Base-by-base conservation (phyloP, 2,329 filamentous ascomycete genomes). In the Pseudovirgaria hyperparasitica region DNA sequence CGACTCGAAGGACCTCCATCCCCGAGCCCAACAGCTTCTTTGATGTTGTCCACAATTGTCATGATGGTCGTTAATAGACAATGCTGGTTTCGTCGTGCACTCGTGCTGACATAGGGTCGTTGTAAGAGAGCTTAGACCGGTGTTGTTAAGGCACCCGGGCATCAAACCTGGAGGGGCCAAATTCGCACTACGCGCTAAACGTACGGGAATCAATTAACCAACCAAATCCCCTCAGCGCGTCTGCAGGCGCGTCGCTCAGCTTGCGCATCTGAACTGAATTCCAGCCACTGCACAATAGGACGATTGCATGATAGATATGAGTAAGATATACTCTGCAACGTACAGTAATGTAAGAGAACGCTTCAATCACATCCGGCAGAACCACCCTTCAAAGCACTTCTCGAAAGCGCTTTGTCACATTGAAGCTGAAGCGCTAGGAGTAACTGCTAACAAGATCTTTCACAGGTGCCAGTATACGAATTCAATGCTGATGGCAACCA, bases 391-490 rank as follows among this genome's bases (percentile, higher is more conserved):
- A 16, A 20, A n/a, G n/a, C n/a, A n/a, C n/a, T n/a, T n/a, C 19
- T 20, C 11, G 9, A 9, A 20, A 20, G 19, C 19, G 19, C 11
- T 20, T 20, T 20, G 19, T 9, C 19, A 20, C 19, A 9, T 9
- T 20, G 19, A 20, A 9, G 9, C 19, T 20, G 9, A 9, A 20
- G 9, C 19, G 9, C 19, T 20, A 9, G 19, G n/a, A n/a, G n/a
- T n/a, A n/a, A 13, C 33, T 36, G 31, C 38, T 25, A 34, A 30
- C 31, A 43, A 27, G 41, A 34, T 31, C 26, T 11, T 26, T 25
- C 31, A 30, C 46, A 94, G 84, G 85, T 93, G 35, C 87, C 87
- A 19, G 87, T 96, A 8, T 94, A 90, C 52, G 90, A 96, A 51
- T 90, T 74, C 57, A 85, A 92, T 52, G 77, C 92, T 43, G 82